Percentiles rank a stretch among this genome's conserved stretches.
These are phyloP conservation scores for Hygrocybe coccinea DNA, from an alignment of 768 basidiomycete species.

Conservation along the genomic window DNA sequence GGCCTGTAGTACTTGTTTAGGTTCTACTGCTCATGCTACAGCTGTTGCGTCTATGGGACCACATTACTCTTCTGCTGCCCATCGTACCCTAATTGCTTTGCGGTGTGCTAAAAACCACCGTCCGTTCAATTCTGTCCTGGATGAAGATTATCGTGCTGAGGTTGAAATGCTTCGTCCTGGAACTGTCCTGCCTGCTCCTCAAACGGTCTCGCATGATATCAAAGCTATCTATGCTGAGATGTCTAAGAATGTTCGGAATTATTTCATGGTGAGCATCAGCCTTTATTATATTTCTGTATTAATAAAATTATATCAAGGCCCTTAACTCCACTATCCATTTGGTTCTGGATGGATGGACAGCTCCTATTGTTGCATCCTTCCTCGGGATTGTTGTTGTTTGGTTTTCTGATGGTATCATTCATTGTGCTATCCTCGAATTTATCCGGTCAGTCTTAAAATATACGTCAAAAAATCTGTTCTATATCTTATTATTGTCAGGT, in stretches of 20 bases:
- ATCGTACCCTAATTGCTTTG: slow-evolving; percentile 24
- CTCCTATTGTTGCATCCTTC: slow-evolving; percentile 25
- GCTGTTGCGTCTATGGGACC: background rate
- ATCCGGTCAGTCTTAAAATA: slow-evolving; percentile 17
- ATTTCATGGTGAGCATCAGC: background rate
- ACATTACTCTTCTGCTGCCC: slow-evolving; percentile 10
- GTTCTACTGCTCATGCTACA: background rate
- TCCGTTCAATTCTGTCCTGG: slow-evolving; percentile 23
- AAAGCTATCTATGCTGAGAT: slow-evolving; percentile 11
- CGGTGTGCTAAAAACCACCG: slow-evolving; percentile 15
- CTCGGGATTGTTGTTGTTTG: slow-evolving; percentile 30
- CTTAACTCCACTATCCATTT: slow-evolving; percentile 22
- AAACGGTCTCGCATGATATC: slow-evolving; percentile 22
- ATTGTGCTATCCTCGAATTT: slow-evolving; percentile 31
- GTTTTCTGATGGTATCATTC: slow-evolving; percentile 25
- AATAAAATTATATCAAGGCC: slow-evolving; percentile 4
- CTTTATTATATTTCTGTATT: background rate
- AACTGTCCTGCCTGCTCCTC: slow-evolving; percentile 20
- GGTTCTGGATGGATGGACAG: slow-evolving; percentile 34
- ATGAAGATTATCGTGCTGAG: slow-evolving; percentile 22
- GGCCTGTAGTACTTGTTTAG: background rate
- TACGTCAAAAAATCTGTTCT: too few species aligned
- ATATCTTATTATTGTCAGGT: slow-evolving; percentile 11
- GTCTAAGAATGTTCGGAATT: slow-evolving; percentile 8
- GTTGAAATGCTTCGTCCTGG: slow-evolving; percentile 27